A percentile compares a stretch with the other conserved stretches of the same genome.
phyloP scores from a whole-genome alignment of 257 asterid species.

The Solanum clarkiae region DNA sequence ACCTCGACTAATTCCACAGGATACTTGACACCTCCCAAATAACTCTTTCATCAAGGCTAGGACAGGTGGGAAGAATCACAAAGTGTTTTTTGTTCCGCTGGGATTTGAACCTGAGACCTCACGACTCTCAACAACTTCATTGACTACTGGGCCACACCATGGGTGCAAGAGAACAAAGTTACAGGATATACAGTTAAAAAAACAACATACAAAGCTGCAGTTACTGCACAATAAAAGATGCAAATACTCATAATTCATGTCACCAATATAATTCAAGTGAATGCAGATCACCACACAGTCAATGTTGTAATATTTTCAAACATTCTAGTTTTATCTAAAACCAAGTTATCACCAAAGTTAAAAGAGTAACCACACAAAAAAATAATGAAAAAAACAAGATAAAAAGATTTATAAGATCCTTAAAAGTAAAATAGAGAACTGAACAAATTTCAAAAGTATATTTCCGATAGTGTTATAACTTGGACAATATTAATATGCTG shows the following conservation, averaged over 20 bases:
- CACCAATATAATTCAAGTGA: background rate
- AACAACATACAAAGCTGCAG: background rate
- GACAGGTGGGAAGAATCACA: too few relatives aligned
- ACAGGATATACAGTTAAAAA: background rate
- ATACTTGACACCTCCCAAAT: too few relatives aligned
- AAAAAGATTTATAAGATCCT: background rate
- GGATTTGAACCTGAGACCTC: too few relatives aligned
- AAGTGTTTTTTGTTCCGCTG: too few relatives aligned
- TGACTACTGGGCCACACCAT: too few relatives aligned
- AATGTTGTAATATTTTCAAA: background rate
- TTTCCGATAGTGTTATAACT: background rate
- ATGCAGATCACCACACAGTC: background rate
- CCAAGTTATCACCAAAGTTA: background rate
- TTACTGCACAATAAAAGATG: background rate
- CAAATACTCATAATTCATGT: background rate
- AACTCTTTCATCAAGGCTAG: too few relatives aligned
- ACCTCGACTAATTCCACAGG: too few relatives aligned
- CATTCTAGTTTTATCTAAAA: background rate
- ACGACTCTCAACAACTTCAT: too few relatives aligned
- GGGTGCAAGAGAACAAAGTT: background rate
- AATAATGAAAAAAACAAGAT: background rate
- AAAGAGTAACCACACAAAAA: background rate
- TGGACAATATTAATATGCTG: background rate
- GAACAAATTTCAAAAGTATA: background rate
- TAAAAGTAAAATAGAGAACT: background rate